Evolutionary conservation across 768 basidiomycete genomes (phyloP).

Genomic region (Tubosaeta sp.): DNA sequence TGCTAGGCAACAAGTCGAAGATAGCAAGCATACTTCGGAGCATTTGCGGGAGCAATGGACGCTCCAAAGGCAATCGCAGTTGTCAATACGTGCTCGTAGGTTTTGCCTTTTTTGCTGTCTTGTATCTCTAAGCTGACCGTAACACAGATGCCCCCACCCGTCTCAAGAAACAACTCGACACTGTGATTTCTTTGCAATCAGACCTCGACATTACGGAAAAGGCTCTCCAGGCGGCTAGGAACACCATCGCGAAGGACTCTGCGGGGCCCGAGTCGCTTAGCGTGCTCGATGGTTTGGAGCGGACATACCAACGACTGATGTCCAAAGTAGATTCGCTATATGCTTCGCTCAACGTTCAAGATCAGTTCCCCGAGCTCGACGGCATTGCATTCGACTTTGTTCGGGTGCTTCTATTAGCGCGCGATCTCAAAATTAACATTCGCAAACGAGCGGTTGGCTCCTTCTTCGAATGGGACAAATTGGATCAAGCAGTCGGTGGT

Average conservation of each 20-base stretch:
- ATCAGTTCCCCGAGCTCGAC: neutral
- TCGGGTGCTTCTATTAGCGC: neutral
- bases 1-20: neutral
- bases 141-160: neutral
- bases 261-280: neutral
- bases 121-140: no score
- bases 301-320: neutral
- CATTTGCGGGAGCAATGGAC: neutral
- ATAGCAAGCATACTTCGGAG: neutral
- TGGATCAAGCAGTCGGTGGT: neutral
- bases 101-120: neutral
- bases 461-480: conserved; percentile 4
- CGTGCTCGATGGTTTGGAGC: neutral
- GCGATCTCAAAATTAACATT: conserved; percentile 2
- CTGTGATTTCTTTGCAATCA: neutral
- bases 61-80: neutral
- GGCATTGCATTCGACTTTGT: neutral
- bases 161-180: neutral
- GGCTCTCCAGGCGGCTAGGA: neutral
- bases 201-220: neutral
- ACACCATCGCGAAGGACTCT: neutral
- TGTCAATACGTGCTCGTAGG: neutral
- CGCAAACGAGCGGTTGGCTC: neutral
- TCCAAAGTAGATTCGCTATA: neutral
- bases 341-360: neutral